Evolutionary conservation across 2,329 filamentous ascomycete species (phyloP).

Genomic region (Calonectria naviculata): DNA sequence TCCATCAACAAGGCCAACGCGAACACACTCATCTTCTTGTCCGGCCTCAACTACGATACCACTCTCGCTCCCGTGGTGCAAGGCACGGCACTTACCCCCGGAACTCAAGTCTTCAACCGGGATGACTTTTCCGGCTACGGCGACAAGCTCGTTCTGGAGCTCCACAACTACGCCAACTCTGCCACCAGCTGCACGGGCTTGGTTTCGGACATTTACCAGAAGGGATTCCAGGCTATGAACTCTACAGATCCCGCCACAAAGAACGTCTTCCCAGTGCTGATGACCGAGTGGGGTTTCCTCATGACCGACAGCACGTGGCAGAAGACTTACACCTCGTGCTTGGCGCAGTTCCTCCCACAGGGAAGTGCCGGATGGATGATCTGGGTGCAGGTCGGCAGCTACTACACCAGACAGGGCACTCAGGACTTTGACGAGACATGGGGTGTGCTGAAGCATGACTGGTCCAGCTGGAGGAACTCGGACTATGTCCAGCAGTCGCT

Average conservation of each 20-base stretch:
- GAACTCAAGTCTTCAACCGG: slow-evolving; percentile 55
- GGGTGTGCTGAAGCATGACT: slow-evolving; percentile 66
- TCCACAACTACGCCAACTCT: slow-evolving; percentile 70
- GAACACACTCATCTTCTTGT: slow-evolving; percentile 67
- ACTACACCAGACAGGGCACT: slow-evolving; percentile 63
- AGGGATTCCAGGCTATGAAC: slow-evolving; percentile 65
- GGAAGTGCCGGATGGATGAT: slow-evolving; percentile 66
- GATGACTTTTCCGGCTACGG: slow-evolving; percentile 60
- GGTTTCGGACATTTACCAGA: slow-evolving; percentile 56
- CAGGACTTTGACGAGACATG: slow-evolving; percentile 69
- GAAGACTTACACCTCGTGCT: slow-evolving; percentile 62
- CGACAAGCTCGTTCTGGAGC: slow-evolving; percentile 68
- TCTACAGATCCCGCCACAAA: slow-evolving; percentile 45
- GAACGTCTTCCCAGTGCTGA: slow-evolving; percentile 53
- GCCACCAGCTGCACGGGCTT: slow-evolving; percentile 60
- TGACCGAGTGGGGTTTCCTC: slow-evolving; percentile 67
- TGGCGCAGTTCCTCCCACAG: slow-evolving; percentile 59
- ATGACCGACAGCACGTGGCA: slow-evolving; percentile 59
- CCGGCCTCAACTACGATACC: slow-evolving; percentile 68
- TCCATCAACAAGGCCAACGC: slow-evolving; percentile 64
- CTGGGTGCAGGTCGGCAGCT: slow-evolving; percentile 69
- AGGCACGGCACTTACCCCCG: slow-evolving; percentile 59
- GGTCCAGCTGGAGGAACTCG: slow-evolving; percentile 61
- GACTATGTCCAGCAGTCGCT: slow-evolving; percentile 52
- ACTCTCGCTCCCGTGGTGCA: slow-evolving; percentile 62